Evolutionary conservation across 2,329 filamentous ascomycete genomes (phyloP), one percentile per base, ranked within the genome.

Genomic region (Rutstroemia sp.): DNA sequence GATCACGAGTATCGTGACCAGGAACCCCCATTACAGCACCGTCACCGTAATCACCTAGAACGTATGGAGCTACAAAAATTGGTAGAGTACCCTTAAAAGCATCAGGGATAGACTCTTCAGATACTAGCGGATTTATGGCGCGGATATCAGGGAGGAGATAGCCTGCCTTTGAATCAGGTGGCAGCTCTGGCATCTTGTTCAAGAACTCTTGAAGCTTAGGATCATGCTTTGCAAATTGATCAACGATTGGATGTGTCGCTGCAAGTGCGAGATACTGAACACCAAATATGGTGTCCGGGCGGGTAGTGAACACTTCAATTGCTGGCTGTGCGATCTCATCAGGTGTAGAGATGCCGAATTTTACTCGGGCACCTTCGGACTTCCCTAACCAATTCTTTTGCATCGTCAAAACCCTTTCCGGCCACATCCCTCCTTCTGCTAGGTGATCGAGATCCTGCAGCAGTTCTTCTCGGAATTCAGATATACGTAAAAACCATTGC

Each of bases 21-120:
- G 91, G 91, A 7, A 95, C 91, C 45, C 91, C 91, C 90, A 96
- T 95, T 2, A 95, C 87, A 9, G 90, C 90, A 1, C 90, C 90
- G 62, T 91, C 87, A 16, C 90, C 90, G 63, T 95, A 94, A 66
- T 91, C 88, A 25, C 86, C 87, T 5, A 95, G 76, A 10, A 95
- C 91, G 67, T 95, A 95, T 0, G 90, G 86, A 9, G 91, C 89
- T 21, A 89, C 87, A 66, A 87, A 95, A 5, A 95, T 77, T 1
- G 90, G 90, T 5, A 95, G 64, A 7, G 79, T 76, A 61, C 78
- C 66, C 67, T 81, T 78, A 37, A 75, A 75, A 1, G 75, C 73
- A n/a, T 77, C 75, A 1, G 78, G 76, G 0, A 75, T 76, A 1
- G 72, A 69, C 6, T 78, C 75, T 41, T 80, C 74, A 49, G 82